These are phyloP conservation scores for Camelina hispida DNA, from an alignment of 345 rosid species.

Conservation along the genomic window DNA sequence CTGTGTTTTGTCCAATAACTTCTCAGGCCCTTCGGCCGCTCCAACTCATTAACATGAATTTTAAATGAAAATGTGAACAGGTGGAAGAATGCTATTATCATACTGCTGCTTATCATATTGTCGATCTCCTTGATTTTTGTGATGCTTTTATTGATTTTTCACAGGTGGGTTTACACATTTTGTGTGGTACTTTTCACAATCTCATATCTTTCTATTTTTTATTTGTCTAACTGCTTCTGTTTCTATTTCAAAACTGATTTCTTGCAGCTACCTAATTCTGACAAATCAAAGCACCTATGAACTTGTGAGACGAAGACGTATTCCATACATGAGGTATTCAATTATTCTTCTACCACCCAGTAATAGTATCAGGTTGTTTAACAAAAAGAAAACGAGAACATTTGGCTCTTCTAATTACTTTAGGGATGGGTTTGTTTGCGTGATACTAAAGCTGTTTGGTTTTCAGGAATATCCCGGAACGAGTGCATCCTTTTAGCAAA, in stretches of 20 bases:
- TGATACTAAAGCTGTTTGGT: conserved; percentile 14
- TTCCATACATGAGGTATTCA: conserved; percentile 78
- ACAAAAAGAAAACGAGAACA: neutral
- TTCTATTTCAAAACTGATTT: conserved; percentile 21
- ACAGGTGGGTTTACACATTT: conserved; percentile 58
- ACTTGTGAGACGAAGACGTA: conserved; percentile 90
- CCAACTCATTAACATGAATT: conserved; percentile 14
- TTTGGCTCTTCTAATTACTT: conserved; percentile 2
- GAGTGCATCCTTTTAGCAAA: conserved; percentile 90
- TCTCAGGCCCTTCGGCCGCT: conserved; percentile 9
- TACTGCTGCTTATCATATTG: conserved; percentile 63
- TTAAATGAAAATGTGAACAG: conserved; percentile 55
- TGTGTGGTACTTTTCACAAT: neutral
- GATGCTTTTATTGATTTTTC: conserved; percentile 83
- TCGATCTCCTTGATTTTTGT: conserved; percentile 74
- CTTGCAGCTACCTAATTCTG: conserved; percentile 84
- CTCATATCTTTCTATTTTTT: neutral
- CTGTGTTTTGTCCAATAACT: conserved; percentile 8
- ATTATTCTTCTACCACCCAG: conserved; percentile 7
- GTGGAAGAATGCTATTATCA: conserved; percentile 87
- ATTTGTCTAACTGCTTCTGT: conserved; percentile 6
- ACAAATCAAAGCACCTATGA: conserved; percentile 97
- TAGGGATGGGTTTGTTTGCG: neutral
- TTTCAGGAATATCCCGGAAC: conserved; percentile 79
- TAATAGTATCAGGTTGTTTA: neutral